These are phyloP conservation scores for Gyromitra esculenta DNA, from an alignment of 2,329 filamentous ascomycete genomes.

Conservation along the genomic window DNA sequence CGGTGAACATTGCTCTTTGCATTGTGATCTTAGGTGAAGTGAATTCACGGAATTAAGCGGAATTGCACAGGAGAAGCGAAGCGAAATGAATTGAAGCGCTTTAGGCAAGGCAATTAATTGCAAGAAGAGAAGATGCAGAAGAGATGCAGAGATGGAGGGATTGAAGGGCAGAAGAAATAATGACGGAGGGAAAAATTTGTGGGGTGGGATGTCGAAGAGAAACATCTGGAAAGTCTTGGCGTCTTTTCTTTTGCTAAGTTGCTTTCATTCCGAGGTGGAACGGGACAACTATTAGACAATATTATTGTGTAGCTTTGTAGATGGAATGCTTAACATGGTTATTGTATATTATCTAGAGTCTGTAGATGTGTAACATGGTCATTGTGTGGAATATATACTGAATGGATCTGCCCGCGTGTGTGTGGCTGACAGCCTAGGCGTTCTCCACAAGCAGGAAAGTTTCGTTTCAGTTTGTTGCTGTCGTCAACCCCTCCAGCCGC, in stretches of 20 bases:
- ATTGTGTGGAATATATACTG: slow-evolving; percentile 8
- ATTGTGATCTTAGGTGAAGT: slow-evolving; percentile 68
- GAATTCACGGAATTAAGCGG: slow-evolving; percentile 44
- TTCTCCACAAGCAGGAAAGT: slow-evolving; percentile 37
- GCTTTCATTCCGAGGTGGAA: not conserved
- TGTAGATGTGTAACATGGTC: not conserved
- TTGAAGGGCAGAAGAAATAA: slow-evolving; percentile 59
- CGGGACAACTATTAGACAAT: slow-evolving; percentile 28
- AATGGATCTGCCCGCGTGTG: slow-evolving; percentile 12
- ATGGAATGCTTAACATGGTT: not conserved
- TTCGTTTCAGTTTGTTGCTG: slow-evolving; percentile 32
- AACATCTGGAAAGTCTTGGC: slow-evolving; percentile 56
- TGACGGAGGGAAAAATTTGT: slow-evolving; percentile 58
- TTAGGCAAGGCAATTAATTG: slow-evolving; percentile 53
- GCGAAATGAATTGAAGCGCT: slow-evolving; percentile 38
- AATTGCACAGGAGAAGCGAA: slow-evolving; percentile 40
- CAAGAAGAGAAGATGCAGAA: slow-evolving; percentile 55
- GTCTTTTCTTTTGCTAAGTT: slow-evolving; percentile 26
- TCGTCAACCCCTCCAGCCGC: slow-evolving; percentile 52
- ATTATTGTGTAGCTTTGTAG: slow-evolving; percentile 8
- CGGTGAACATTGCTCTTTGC: slow-evolving; percentile 92
- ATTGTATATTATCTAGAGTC: not conserved
- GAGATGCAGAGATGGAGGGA: slow-evolving; percentile 24
- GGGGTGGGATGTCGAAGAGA: slow-evolving; percentile 56
- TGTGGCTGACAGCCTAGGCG: slow-evolving; percentile 42